phyloP scores from a whole-genome alignment of 2,329 filamentous ascomycete genomes.

The Phaeosphaeriaceae sp. region DNA sequence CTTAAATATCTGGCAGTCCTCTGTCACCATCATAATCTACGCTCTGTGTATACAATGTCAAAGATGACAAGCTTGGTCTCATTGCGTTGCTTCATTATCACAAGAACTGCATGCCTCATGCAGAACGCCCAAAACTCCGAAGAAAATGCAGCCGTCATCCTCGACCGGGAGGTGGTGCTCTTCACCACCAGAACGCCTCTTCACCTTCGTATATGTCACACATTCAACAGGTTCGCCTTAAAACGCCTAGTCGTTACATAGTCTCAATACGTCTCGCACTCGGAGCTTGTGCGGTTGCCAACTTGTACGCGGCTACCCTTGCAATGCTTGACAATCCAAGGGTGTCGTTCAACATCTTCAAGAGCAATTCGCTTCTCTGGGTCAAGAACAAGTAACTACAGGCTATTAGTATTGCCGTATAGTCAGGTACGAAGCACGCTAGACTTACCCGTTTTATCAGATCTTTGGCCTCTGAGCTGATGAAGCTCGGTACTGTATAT shows the following conservation, averaged over 20 bases:
- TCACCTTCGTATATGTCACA: constrained; percentile 21
- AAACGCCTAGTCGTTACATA: constrained; percentile 4
- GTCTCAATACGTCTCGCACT: constrained; percentile 27
- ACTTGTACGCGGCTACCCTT: constrained; percentile 45
- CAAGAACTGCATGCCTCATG: constrained; percentile 8
- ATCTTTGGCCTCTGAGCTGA: constrained; percentile 88
- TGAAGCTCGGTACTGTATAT: constrained; percentile 89
- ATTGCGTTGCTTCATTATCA: constrained; percentile 23
- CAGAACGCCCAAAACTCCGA: constrained; percentile 16
- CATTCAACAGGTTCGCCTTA: constrained; percentile 15
- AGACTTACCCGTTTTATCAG: constrained; percentile 84
- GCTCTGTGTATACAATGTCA: constrained; percentile 10
- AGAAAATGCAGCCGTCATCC: no score
- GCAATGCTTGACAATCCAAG: constrained; percentile 98
- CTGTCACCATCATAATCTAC: constrained; percentile 15
- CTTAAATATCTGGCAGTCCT: no score
- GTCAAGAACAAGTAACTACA: constrained; percentile 76
- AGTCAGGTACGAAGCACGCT: fast-evolving
- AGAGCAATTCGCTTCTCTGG: constrained; percentile 92
- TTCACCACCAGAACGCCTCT: constrained; percentile 12
- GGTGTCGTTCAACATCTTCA: constrained; percentile 85
- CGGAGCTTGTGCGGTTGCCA: constrained; percentile 30
- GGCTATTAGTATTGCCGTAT: constrained; percentile 9
- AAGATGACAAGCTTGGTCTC: constrained; percentile 3
- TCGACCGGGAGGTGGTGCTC: not conserved